phyloP scores from a whole-genome alignment of 1,139 yeast species.

The Candida gigantensis region DNA sequence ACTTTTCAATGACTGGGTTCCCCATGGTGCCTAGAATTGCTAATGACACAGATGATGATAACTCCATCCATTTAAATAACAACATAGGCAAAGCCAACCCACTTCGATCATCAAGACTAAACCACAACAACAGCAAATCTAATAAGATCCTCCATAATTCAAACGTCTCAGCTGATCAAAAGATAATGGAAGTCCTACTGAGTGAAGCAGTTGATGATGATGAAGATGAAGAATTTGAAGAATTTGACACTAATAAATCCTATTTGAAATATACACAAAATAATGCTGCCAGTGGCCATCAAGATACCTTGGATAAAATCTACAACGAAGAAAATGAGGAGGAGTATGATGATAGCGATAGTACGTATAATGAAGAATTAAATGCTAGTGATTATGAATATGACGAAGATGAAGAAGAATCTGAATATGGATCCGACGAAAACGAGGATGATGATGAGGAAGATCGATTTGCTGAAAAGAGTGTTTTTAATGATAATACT shows the following conservation, averaged over 20 bases:
- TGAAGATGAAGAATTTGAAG: constrained; percentile 11
- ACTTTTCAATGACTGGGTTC: constrained; percentile 23
- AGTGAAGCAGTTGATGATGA: constrained; percentile 5
- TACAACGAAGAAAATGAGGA: constrained; percentile 8
- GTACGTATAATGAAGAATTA: constrained; percentile 14
- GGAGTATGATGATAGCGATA: constrained; percentile 15
- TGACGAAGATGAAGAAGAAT: constrained; percentile 7
- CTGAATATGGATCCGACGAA: too few relatives aligned
- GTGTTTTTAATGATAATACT: constrained; percentile 6
- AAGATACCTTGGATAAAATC: constrained; percentile 6
- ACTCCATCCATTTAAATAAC: constrained; percentile 41
- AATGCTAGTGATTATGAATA: constrained; percentile 3
- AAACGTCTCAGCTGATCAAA: constrained; percentile 6
- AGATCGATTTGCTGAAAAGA: constrained; percentile 7
- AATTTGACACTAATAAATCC: constrained; percentile 11
- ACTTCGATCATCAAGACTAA: constrained; percentile 16
- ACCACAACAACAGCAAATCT: not conserved
- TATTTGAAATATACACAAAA: constrained; percentile 10
- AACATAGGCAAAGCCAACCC: constrained; percentile 44
- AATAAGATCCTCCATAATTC: not conserved
- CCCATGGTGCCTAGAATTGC: constrained; percentile 32
- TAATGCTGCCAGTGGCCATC: too few relatives aligned
- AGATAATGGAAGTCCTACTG: constrained; percentile 7
- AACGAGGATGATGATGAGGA: constrained; percentile 11
- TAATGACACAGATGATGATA: constrained; percentile 46